phyloP scores from a whole-genome alignment of 495 filamentous ascomycete species.

The Neurospora sublineolata region DNA sequence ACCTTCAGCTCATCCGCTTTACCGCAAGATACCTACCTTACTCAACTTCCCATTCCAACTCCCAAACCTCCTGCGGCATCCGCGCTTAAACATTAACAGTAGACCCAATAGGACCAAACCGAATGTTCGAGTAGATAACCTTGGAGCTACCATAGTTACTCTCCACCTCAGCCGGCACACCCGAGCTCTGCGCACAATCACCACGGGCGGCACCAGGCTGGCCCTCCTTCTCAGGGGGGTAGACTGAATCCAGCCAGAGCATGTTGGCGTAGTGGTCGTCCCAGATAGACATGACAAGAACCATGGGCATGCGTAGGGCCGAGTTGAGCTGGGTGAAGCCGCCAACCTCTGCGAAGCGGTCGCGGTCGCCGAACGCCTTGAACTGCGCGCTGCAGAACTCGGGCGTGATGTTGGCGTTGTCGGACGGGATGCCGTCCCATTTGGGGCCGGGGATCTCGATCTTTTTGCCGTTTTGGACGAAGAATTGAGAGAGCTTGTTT shows the following conservation, averaged over 20 bases:
- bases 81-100: slow-evolving; percentile 28
- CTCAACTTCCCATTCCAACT: background rate
- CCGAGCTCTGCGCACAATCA: slow-evolving; percentile 46
- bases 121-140: slow-evolving; percentile 53
- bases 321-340: slow-evolving; percentile 47
- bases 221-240: slow-evolving; percentile 44
- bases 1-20: background rate
- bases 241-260: slow-evolving; percentile 74
- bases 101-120: slow-evolving; percentile 54
- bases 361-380: slow-evolving; percentile 33
- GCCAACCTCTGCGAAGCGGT: slow-evolving; percentile 50
- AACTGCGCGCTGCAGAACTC: slow-evolving; percentile 20
- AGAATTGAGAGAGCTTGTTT: slow-evolving; percentile 55
- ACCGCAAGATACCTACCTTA: too few species aligned
- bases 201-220: slow-evolving; percentile 59
- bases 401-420: slow-evolving; percentile 31
- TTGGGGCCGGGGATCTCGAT: slow-evolving; percentile 44
- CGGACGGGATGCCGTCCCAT: slow-evolving; percentile 17
- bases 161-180: slow-evolving; percentile 50
- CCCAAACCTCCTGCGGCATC: background rate
- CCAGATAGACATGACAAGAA: slow-evolving; percentile 68
- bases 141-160: slow-evolving; percentile 26
- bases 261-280: slow-evolving; percentile 70
- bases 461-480: slow-evolving; percentile 55
- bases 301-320: slow-evolving; percentile 51